phyloP scores from a whole-genome alignment of 2,329 filamentous ascomycete genomes.

The Sphaerulina populicola region DNA sequence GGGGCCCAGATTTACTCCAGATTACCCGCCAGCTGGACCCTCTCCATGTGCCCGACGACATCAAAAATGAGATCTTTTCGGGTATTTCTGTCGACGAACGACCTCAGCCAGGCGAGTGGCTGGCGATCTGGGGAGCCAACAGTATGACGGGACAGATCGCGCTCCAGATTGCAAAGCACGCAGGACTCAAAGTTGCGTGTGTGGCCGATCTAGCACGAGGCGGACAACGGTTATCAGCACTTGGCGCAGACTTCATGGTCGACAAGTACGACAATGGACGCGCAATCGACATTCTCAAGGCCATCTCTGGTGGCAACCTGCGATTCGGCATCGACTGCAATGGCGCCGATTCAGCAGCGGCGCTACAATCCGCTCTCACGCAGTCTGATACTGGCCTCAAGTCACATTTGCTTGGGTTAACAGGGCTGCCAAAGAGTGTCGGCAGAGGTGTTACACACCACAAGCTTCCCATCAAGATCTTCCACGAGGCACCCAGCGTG shows the following conservation, averaged over 20 bases:
- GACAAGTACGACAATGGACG: slow-evolving; percentile 58
- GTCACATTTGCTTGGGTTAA: slow-evolving; percentile 58
- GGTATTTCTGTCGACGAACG: slow-evolving; percentile 48
- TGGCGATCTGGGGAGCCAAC: slow-evolving; percentile 69
- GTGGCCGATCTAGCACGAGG: slow-evolving; percentile 61
- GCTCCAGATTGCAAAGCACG: slow-evolving; percentile 59
- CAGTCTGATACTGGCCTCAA: slow-evolving; percentile 23
- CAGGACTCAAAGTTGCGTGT: slow-evolving; percentile 56
- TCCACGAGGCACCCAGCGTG: slow-evolving; percentile 58
- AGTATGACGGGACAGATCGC: slow-evolving; percentile 61
- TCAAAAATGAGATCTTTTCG: slow-evolving; percentile 54
- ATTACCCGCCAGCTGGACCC: slow-evolving; percentile 44
- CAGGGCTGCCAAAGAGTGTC: slow-evolving; percentile 55
- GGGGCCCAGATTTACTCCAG: slow-evolving; percentile 52
- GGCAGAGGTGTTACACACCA: slow-evolving; percentile 48
- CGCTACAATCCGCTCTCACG: slow-evolving; percentile 49
- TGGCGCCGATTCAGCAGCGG: slow-evolving; percentile 54
- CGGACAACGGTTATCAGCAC: slow-evolving; percentile 48
- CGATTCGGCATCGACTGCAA: slow-evolving; percentile 63
- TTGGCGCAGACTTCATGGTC: slow-evolving; percentile 56
- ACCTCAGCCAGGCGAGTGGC: slow-evolving; percentile 55
- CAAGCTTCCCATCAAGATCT: slow-evolving; percentile 65
- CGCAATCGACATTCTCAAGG: slow-evolving; percentile 57
- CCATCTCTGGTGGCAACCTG: slow-evolving; percentile 49
- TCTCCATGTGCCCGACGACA: slow-evolving; percentile 50